These are phyloP conservation scores for Tulasnella sp. DNA, from an alignment of 768 basidiomycete genomes.

Conservation along the genomic window DNA sequence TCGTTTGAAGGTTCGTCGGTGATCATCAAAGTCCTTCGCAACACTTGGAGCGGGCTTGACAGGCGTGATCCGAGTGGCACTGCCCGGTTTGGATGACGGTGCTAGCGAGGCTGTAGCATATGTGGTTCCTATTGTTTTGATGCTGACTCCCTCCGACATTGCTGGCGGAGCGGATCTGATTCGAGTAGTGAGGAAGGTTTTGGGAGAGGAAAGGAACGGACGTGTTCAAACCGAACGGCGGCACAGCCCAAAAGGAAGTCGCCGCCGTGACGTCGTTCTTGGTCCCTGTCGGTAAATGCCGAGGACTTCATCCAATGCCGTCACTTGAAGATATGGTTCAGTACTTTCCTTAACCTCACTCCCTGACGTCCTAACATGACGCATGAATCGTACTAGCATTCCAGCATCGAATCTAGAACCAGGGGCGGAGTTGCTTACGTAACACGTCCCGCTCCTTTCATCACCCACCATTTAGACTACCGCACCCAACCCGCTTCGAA, in stretches of 20 bases:
- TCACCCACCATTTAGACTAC: no score
- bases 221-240: neutral
- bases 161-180: no score
- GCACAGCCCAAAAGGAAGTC: constrained; percentile 12
- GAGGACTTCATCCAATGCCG: neutral
- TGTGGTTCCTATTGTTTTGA: constrained; percentile 32
- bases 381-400: no score
- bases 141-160: constrained; percentile 31
- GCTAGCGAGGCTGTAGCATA: neutral
- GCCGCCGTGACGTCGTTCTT: constrained; percentile 11
- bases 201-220: neutral
- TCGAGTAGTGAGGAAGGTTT: no score
- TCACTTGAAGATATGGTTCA: no score
- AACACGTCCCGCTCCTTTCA: no score
- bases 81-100: constrained; percentile 17
- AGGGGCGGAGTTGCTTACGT: no score
- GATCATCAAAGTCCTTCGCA: constrained; percentile 32
- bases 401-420: no score
- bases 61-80: constrained; percentile 15
- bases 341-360: no score
- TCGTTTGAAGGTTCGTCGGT: constrained; percentile 46
- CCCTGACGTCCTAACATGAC: no score
- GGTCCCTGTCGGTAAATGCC: neutral
- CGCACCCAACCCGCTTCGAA: no score
- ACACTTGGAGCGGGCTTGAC: constrained; percentile 31